Percentiles rank a stretch among this genome's conserved stretches.
Conservation (phyloP, 768 basidiomycete species). For the Boletus fagicola region DNA sequence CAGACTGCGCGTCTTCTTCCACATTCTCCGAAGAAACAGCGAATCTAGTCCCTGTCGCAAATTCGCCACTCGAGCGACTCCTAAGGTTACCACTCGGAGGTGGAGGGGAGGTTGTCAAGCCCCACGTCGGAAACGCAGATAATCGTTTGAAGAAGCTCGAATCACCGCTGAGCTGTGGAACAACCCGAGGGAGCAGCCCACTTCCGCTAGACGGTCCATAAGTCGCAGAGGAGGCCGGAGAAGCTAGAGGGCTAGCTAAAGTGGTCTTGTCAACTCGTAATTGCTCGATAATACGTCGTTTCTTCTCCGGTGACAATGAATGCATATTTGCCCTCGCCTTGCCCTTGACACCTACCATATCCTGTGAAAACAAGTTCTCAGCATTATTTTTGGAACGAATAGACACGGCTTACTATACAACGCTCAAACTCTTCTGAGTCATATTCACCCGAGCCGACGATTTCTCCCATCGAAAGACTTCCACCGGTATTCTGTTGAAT, state of each 20-base stretch:
- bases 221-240: constrained; percentile 44
- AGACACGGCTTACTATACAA: constrained; percentile 56
- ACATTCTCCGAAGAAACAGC: constrained; percentile 30
- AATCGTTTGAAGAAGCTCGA: constrained; percentile 64
- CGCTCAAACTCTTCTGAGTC: constrained; percentile 57
- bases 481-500: constrained; percentile 47
- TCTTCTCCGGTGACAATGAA: constrained; percentile 57
- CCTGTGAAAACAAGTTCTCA: constrained; percentile 47
- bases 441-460: constrained; percentile 30
- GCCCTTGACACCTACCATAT: constrained; percentile 72
- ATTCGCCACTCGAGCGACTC: constrained; percentile 40
- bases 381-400: background rate
- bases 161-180: constrained; percentile 76
- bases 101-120: constrained; percentile 37
- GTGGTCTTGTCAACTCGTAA: constrained; percentile 39
- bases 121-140: constrained; percentile 61
- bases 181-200: constrained; percentile 59
- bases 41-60: constrained; percentile 26
- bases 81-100: constrained; percentile 30
- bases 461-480: constrained; percentile 27
- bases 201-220: constrained; percentile 59
- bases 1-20: constrained; percentile 32
- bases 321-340: constrained; percentile 63
- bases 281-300: constrained; percentile 64
- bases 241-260: constrained; percentile 27